phyloP scores from a whole-genome alignment of 805 yeast species.

The Blastobotrys muscicola region DNA sequence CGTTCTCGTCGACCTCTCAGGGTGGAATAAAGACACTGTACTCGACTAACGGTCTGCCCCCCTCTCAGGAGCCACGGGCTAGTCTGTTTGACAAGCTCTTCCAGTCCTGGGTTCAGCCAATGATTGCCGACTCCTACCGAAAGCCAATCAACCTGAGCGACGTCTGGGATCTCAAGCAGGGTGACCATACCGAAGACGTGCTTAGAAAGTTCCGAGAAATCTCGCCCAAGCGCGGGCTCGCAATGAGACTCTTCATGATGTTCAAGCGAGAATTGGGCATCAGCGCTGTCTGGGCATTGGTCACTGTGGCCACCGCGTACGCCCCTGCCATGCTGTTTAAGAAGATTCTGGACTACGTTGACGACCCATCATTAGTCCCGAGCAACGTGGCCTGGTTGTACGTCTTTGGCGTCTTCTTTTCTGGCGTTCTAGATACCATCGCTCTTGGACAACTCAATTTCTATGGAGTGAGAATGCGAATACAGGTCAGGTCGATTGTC shows the following conservation, averaged over 20 bases:
- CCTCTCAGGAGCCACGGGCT: conserved; percentile 58
- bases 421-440: conserved; percentile 49
- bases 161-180: conserved; percentile 71
- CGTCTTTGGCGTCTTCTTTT: conserved; percentile 58
- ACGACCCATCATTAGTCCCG: conserved; percentile 53
- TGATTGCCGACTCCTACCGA: conserved; percentile 56
- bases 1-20: conserved; percentile 50
- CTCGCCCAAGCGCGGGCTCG: conserved; percentile 40
- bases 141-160: conserved; percentile 47
- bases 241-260: conserved; percentile 49
- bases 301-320: conserved; percentile 56
- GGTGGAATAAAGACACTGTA: conserved; percentile 48
- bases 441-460: conserved; percentile 44
- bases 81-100: conserved; percentile 34
- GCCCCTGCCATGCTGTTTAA: conserved; percentile 71
- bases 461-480: too few species aligned
- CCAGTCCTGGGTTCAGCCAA: conserved; percentile 65
- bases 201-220: conserved; percentile 49
- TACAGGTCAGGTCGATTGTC: neutral
- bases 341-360: conserved; percentile 70
- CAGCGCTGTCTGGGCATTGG: conserved; percentile 63
- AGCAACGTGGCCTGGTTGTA: conserved; percentile 75
- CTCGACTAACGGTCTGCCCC: conserved; percentile 34
- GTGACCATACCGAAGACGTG: conserved; percentile 68
- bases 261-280: conserved; percentile 49